Evolutionary conservation across 1,139 yeast species (phyloP), one percentile per base, ranked within the genome.

Genomic region (Yamadazyma diospyri): DNA sequence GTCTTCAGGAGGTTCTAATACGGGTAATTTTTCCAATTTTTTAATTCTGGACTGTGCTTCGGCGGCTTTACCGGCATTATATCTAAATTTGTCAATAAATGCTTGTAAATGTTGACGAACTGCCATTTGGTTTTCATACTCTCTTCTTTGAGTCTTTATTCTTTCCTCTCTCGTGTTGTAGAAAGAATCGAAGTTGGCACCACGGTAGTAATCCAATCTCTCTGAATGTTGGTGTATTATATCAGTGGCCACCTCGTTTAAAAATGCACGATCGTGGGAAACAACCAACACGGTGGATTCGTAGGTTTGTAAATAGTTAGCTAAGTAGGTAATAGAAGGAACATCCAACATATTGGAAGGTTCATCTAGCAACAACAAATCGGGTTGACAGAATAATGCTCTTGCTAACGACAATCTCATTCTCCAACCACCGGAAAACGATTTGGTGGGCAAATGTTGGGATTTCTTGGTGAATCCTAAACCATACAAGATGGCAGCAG

Each of bases 281-380:
- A 92, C 99, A 25, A 89, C 95, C 47, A 92, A 69, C 5, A 92
- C 94, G 0, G 98, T 92, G 1, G 95, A 77, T 38, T 95, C 89
- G 56, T 92, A 92, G 8, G 85, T 71, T 55, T 87, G 95, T 47
- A 92, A 68, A 56, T 92, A 92, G 48, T 83, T 78, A 8, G 97
- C 94, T 55, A 92, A 72, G 56, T 79, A 92, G 2, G 97, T 92
- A 56, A 92, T 87, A 34, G 97, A 89, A 20, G 98, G 98, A 60
- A 92, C 97, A 76, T 92, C 98, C 95, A 92, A 84, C 97, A 89
- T 92, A 81, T 92, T 92, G 46, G 98, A 89, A 51, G 98, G 98
- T 74, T 92, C 98, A 76, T 92, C 98, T 45, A 92, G 72, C 53
- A 92, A 68, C 47, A 92, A 70, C 46, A 92, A 71, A 59, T 94